phyloP scores from a whole-genome alignment of 2,329 filamentous ascomycete species.

The Aspergillus fumigatus region DNA sequence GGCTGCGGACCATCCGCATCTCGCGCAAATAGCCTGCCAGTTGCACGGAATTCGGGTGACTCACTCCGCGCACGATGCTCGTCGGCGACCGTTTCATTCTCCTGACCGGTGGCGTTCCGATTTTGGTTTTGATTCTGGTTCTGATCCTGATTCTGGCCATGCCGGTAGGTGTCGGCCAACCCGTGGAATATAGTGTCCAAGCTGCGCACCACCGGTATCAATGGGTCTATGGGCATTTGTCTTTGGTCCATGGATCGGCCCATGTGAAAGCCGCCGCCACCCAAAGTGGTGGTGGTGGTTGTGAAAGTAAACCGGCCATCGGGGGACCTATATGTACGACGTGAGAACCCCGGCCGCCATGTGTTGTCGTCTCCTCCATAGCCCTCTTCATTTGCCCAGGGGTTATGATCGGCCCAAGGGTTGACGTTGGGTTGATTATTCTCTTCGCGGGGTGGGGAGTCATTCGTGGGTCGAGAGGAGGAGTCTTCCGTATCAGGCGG shows the following conservation, averaged over 20 bases:
- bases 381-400: slow-evolving; percentile 48
- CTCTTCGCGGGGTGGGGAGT: slow-evolving; percentile 19
- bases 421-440: slow-evolving; percentile 20
- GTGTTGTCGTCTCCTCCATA: slow-evolving; percentile 28
- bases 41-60: slow-evolving; percentile 6
- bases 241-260: slow-evolving; percentile 12
- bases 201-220: slow-evolving; percentile 28
- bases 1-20: slow-evolving; percentile 49
- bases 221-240: slow-evolving; percentile 22
- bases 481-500: slow-evolving; percentile 23
- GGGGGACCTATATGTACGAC: slow-evolving; percentile 41
- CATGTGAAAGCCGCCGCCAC: slow-evolving; percentile 15
- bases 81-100: slow-evolving; percentile 5
- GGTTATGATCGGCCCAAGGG: slow-evolving; percentile 43
- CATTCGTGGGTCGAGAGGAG: slow-evolving; percentile 22
- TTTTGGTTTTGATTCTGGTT: slow-evolving; percentile 1
- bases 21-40: slow-evolving; percentile 44
- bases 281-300: slow-evolving; percentile 31
- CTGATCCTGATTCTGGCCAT: slow-evolving; percentile 7
- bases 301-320: slow-evolving; percentile 43
- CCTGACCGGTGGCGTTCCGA: background rate
- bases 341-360: slow-evolving; percentile 16
- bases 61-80: slow-evolving; percentile 9
- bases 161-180: slow-evolving; percentile 35
- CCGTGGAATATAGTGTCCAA: slow-evolving; percentile 46